Evolutionary conservation across 2,329 filamentous ascomycete species (phyloP), one percentile per base, ranked within the genome.

Genomic region (Pezicula neosporulosa): DNA sequence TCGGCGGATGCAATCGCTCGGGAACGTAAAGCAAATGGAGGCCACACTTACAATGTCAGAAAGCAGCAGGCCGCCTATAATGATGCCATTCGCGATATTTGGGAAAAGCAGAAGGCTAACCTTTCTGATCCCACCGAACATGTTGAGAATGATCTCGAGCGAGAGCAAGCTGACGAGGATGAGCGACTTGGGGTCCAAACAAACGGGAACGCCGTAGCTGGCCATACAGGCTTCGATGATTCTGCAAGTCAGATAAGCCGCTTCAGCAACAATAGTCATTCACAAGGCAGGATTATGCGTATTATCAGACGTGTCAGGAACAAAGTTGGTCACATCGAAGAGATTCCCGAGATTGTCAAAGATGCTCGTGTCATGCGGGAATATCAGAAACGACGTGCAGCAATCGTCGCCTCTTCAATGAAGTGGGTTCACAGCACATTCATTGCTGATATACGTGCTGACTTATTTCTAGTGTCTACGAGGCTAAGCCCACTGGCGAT

Each of bases 41-140:
- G 94, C 0, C 94, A 99, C 70, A 92, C 90, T 60, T 99, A 99
- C 74, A 99, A 99, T 58, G 94, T 99, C 54, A 94, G 93, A 65
- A 86, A 89, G 59, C 94, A 99, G 68, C 90, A 97, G 64, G 86
- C 84, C 56, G 88, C 90, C 62, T 99, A 99, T 67, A 90, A 95
- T 60, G 86, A 92, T 48, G 90, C 90, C 19, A 97, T 99, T 60
- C 83, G 86, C 50, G 85, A 89, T 54, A 97, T 97, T 55, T 99
- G 94, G 94, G 86, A 90, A 54, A 85, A 87, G 59, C 93, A 97
- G 68, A 90, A 87, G 68, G 73, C 81, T 13, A 93, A 87, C 48
- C 76, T 97, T 6, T 85, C 85, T 6, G 88, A 94, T 51, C 74
- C 74, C 1, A 80, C 86, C 44, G 86, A 90, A 53, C 85, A 83